Evolutionary conservation across 2,329 filamentous ascomycete species (phyloP), one percentile per base, ranked within the genome.

Genomic region (Aspergillus sp.): DNA sequence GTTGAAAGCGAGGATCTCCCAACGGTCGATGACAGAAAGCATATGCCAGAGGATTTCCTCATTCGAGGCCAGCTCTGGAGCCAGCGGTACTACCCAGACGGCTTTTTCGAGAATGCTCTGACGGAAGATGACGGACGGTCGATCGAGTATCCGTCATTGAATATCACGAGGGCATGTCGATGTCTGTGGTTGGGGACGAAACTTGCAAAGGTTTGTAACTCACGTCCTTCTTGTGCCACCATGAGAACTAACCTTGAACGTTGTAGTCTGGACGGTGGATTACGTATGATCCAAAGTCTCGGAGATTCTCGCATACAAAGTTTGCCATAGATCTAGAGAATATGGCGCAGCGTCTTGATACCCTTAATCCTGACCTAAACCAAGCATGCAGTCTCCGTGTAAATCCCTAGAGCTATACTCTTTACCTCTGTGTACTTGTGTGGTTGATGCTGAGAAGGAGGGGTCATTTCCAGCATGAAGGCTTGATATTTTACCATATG

Each of bases 1-100:
- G 69, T 68, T 51, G 67, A 69, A 49, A 49, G 57, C 48, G 47
- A 61, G 32, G 48, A 59, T 0, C 77, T 80, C 50, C 72, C 75
- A 19, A 47, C 54, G 30, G 55, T 62, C 32, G 64, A 69, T 12
- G 61, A 67, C 46, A 64, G n/a, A n/a, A n/a, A n/a, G n/a, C n/a
- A n/a, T n/a, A n/a, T n/a, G n/a, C n/a, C n/a, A n/a, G n/a, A n/a
- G 54, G 2, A 83, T 51, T 81, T 77, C 51, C 56, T 73, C 1
- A 73, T 82, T 5, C 71, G 78, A 28, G 80, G 80, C 1, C 67
- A 77, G 47, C 58, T 76, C 27, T 80, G 76, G 73, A 73, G 71
- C 43, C 67, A 74, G 49, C 41, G 54, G 0, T 73, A 71, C 45
- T 78, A 75, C 48, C 73, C 75, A 0, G 50, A 67, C 1, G 61